Evolutionary conservation across 495 filamentous ascomycete genomes (phyloP), one percentile per base, ranked within the genome.

Genomic region (Letharia columbiana): DNA sequence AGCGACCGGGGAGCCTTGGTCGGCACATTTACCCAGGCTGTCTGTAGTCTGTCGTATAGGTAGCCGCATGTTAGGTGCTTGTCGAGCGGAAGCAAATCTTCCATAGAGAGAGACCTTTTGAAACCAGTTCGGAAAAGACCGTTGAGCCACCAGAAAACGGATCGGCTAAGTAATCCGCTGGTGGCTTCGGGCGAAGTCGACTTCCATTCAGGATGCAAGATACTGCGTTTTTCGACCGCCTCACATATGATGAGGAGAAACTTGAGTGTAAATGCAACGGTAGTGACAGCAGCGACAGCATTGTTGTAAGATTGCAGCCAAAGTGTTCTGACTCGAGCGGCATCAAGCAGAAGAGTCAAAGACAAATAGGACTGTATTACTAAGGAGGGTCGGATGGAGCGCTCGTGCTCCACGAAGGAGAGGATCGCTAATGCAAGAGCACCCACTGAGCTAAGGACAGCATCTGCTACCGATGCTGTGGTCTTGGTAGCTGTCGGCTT

Each of bases 281-380:
- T 84, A 50, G 82, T 85, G 0, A 88, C 66, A 37, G 73, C 69
- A 28, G 79, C 76, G 63, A 80, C 75, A 13, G 61, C 74, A 28
- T 67, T 70, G 31, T 73, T 75, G 59, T 64, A 47, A 1, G 75
- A 76, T n/a, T 78, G 74, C 9, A 88, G 75, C 80, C 82, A 89
- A 28, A 86, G 72, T 0, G 84, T 89, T 50, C 87, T 75, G 15
- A 77, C 72, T 56, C 78, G 81, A 0, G 82, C 79, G 42, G 77
- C 71, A 70, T 89, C 86, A 28, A 89, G 80, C 13, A 89, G 71
- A n/a, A 85, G 60, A 0, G 83, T 83, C 66, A 85, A 67, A 56
- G 86, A 77, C 1, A 91, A 77, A 70, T 87, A 91, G 11, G 77
- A 64, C 61, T 83, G 82, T 45, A 90, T 73, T 13, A 89, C 66